phyloP scores from a whole-genome alignment of 2,329 filamentous ascomycete genomes.

The Penicillium sp. region DNA sequence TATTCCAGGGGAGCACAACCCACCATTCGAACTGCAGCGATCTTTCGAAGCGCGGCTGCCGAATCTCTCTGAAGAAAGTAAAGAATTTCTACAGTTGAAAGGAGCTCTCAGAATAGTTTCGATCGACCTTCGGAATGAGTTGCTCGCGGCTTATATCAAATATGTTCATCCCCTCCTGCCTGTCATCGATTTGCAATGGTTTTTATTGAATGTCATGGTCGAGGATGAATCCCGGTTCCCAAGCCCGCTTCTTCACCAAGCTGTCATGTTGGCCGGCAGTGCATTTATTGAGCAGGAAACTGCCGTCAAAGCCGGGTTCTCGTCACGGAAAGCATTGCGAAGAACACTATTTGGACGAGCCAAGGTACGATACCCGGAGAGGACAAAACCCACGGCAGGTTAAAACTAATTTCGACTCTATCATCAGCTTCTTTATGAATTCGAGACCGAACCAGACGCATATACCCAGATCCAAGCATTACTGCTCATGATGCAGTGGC shows the following conservation, averaged over 20 bases:
- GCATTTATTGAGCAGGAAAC: conserved; percentile 8
- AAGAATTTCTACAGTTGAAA: conserved; percentile 2
- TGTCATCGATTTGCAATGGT: conserved; percentile 7
- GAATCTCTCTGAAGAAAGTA: conserved; percentile 1
- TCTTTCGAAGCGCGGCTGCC: not conserved
- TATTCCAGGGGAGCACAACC: not conserved
- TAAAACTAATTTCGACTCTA: not conserved
- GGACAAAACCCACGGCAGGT: too few relatives aligned
- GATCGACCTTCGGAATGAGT: conserved; percentile 1
- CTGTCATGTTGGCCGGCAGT: conserved; percentile 15
- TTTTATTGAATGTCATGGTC: conserved; percentile 6
- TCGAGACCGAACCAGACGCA: conserved; percentile 10
- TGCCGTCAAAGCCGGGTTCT: conserved; percentile 4
- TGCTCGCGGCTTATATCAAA: conserved; percentile 10
- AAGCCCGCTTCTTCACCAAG: conserved; percentile 12
- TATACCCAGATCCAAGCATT: conserved; percentile 14
- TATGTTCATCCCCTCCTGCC: conserved; percentile 14
- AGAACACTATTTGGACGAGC: conserved; percentile 6
- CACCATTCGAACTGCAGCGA: not conserved
- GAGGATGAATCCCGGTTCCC: conserved; percentile 6
- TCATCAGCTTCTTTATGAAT: conserved; percentile 12
- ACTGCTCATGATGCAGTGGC: conserved; percentile 14
- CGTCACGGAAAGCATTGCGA: conserved; percentile 6
- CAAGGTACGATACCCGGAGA: conserved; percentile 1
- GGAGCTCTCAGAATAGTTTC: conserved; percentile 5